Conservation (phyloP, 371 early-diverging fungal species). For the Saksenaea vasiformis region DNA sequence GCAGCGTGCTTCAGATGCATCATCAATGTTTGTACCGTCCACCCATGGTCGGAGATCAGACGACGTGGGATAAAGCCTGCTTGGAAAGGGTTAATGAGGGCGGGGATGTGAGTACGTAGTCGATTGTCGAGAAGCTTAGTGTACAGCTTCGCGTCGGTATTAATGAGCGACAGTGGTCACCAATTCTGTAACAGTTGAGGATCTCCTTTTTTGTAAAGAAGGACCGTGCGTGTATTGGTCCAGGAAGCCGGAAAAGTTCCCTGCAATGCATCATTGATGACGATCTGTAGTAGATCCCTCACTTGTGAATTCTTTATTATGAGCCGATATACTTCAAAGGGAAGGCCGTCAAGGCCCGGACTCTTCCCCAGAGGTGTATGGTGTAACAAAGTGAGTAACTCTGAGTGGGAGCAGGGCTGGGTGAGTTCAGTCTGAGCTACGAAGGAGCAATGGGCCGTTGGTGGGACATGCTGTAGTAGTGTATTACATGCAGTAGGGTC, state of each 20-base stretch:
- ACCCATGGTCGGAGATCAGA: conserved; percentile 26
- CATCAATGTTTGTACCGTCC: conserved; percentile 16
- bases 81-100: conserved; percentile 4
- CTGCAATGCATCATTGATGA: background rate
- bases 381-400: no score
- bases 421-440: no score
- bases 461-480: no score
- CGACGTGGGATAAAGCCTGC: background rate
- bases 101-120: background rate
- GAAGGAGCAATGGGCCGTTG: no score
- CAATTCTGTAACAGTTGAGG: conserved; percentile 18
- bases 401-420: no score
- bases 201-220: conserved; percentile 35
- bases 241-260: conserved; percentile 8
- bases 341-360: conserved; percentile 24
- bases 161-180: conserved; percentile 31
- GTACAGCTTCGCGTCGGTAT: conserved; percentile 28
- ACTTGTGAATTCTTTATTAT: background rate
- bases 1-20: background rate
- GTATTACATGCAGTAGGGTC: no score
- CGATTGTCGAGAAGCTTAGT: no score
- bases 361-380: background rate
- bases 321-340: conserved; percentile 20
- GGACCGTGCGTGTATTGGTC: conserved; percentile 21
- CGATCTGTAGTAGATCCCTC: background rate